These are phyloP conservation scores for Asterionellopsis glacialis DNA, from an alignment of 108 stramenopile genomes.

Conservation along the genomic window DNA sequence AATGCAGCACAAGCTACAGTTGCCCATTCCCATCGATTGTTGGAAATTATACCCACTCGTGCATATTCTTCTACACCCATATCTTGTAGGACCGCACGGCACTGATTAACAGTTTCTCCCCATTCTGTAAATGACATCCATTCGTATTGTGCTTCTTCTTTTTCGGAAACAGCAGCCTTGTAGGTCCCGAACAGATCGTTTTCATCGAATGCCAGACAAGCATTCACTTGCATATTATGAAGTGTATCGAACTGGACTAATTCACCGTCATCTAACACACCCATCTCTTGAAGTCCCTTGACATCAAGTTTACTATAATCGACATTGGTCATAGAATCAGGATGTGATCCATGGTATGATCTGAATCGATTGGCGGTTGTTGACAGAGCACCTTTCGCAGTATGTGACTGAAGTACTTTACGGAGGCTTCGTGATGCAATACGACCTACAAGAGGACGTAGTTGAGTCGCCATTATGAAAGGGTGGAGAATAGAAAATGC, in stretches of 20 bases:
- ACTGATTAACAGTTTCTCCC: slow-evolving; percentile 48
- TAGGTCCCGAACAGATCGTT: slow-evolving; percentile 77
- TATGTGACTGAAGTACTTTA: too few species aligned
- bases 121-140: slow-evolving; percentile 77
- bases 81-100: slow-evolving; percentile 73
- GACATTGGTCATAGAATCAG: too few species aligned
- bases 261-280: slow-evolving; percentile 56
- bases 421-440: too few species aligned
- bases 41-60: slow-evolving; percentile 85
- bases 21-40: slow-evolving; percentile 94
- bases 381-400: too few species aligned
- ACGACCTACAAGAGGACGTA: too few species aligned
- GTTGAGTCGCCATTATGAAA: too few species aligned
- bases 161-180: slow-evolving; percentile 16
- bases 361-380: too few species aligned
- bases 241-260: slow-evolving; percentile 62
- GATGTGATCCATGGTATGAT: too few species aligned
- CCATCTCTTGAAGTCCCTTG: slow-evolving; percentile 30
- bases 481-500: too few species aligned
- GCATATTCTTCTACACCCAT: slow-evolving; percentile 68
- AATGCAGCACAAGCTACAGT: slow-evolving; percentile 82
- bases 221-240: slow-evolving; percentile 68
- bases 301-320: background rate
- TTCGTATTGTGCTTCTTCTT: slow-evolving; percentile 41
- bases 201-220: slow-evolving; percentile 52